Base-by-base conservation (phyloP, 2,329 filamentous ascomycete species). In the Paracamarosporium sp. region DNA sequence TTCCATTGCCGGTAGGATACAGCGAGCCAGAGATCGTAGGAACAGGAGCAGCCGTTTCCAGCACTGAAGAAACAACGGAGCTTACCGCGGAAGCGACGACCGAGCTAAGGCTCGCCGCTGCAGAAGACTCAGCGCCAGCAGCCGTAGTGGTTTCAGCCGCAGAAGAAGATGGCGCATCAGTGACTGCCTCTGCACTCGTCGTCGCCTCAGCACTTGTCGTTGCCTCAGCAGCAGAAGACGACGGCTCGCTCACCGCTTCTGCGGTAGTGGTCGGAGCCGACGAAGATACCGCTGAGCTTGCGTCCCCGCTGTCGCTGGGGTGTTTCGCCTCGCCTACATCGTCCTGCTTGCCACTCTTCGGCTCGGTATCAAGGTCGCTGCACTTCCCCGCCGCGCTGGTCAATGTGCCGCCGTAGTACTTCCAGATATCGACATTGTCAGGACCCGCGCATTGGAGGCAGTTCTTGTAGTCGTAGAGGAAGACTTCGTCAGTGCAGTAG, bases 361-460 rank as follows among this genome's bases (percentile, higher is more conserved):
- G 67, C 48, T 59, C 56, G 1, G 68, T 69, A 2, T 48, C 50
- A 9, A 70, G 45, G 3, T 61, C 65, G 36, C 17, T 22, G 41
- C 68, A 70, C n/a, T 44, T 53, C 5, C 33, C 50, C n/a, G 62
- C 80, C 3, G 69, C 73, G 15, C 46, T 64, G n/a, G 64, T 70
- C 24, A 82, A 62, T 0, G 72, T 70, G 40, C 57, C 64, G 11
- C 80, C 73, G 59, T 83, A 82, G 68, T 77, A 77, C 41, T 72
- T 63, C 81, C 81, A 82, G 64, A 82, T 81, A 54, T 78, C 70
- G 53, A 74, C 72, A 41, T 80, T 78, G 40, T 79, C 75, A 12
- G 69, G 68, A n/a, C 69, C 69, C 17, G 80, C 74, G 62, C 81
- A 82, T 41, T 74, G 64, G 43, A 82, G 73, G 62, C 82, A 85